Percentiles rank a stretch among this genome's conserved stretches.
Evolutionary conservation across 2,329 filamentous ascomycete genomes (phyloP).

Genomic region (Setomelanomma holmii): DNA sequence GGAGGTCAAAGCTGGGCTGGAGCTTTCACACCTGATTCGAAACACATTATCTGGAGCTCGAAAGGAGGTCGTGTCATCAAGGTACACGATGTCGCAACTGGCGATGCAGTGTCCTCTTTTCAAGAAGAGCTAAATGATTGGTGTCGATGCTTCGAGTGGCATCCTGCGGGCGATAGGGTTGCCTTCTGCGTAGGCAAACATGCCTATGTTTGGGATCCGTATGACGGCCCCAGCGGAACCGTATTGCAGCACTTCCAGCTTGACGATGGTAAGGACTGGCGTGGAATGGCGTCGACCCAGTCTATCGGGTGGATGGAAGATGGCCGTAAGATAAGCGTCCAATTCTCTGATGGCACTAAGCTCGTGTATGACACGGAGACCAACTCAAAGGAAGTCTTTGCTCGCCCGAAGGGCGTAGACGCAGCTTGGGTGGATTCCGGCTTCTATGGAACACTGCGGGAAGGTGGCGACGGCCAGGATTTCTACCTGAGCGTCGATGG

Average conservation of each 20-base stretch:
- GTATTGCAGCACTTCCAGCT: slow-evolving; percentile 29
- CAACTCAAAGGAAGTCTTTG: slow-evolving; percentile 38
- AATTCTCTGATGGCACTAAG: slow-evolving; percentile 26
- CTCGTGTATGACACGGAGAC: slow-evolving; percentile 31
- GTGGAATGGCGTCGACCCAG: slow-evolving; percentile 12
- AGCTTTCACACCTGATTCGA: slow-evolving; percentile 35
- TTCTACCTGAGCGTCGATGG: slow-evolving; percentile 34
- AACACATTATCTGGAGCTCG: slow-evolving; percentile 32
- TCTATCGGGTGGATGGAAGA: slow-evolving; percentile 26
- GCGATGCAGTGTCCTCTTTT: slow-evolving; percentile 19
- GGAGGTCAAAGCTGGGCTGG: slow-evolving; percentile 30
- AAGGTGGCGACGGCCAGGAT: slow-evolving; percentile 10
- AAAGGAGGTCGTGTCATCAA: slow-evolving; percentile 18
- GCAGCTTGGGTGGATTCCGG: slow-evolving; percentile 9
- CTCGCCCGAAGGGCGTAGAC: slow-evolving; percentile 17
- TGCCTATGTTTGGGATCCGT: slow-evolving; percentile 32
- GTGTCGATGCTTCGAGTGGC: slow-evolving; percentile 34
- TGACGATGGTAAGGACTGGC: slow-evolving; percentile 4
- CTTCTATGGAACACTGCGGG: slow-evolving; percentile 21
- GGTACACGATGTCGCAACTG: slow-evolving; percentile 25
- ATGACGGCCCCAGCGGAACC: slow-evolving; percentile 22
- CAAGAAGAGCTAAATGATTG: slow-evolving; percentile 16
- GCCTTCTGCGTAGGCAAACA: slow-evolving; percentile 26
- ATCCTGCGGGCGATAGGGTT: slow-evolving; percentile 29
- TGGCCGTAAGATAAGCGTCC: slow-evolving; percentile 22